These are phyloP conservation scores for Rhypophila decipiens DNA, from an alignment of 495 filamentous ascomycete genomes.

Conservation along the genomic window DNA sequence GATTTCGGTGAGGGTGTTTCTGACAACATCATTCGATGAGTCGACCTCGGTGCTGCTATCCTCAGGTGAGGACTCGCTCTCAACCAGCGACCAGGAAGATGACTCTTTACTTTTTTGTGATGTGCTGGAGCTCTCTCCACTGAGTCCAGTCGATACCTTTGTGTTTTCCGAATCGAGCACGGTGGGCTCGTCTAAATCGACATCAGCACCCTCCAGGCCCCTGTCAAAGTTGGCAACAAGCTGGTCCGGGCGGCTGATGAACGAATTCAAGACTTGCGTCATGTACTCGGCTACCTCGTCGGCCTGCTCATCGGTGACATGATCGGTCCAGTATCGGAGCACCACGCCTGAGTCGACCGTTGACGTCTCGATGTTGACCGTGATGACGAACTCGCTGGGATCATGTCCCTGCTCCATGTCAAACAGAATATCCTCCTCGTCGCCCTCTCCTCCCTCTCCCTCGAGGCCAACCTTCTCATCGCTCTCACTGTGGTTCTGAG, in stretches of 20 bases:
- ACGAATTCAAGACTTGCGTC: slow-evolving; percentile 36
- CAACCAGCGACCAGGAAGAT: background rate
- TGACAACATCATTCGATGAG: background rate
- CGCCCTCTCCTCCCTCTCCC: background rate
- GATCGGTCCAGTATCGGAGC: slow-evolving; percentile 54
- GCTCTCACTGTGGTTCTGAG: slow-evolving; percentile 12
- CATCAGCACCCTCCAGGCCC: too few species aligned
- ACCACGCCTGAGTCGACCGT: slow-evolving; percentile 43
- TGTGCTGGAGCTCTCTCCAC: background rate
- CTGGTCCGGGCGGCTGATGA: slow-evolving; percentile 20
- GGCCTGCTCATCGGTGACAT: slow-evolving; percentile 33
- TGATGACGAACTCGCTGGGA: slow-evolving; percentile 39
- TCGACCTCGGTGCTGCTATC: background rate
- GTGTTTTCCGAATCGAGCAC: background rate
- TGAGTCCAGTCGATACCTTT: background rate
- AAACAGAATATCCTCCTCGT: slow-evolving; percentile 7
- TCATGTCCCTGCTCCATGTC: slow-evolving; percentile 20
- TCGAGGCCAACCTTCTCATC: too few species aligned
- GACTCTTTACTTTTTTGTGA: too few species aligned
- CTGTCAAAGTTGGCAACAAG: slow-evolving; percentile 10
- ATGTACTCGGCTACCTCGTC: slow-evolving; percentile 43
- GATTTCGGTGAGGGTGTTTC: slow-evolving; percentile 12
- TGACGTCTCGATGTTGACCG: slow-evolving; percentile 49
- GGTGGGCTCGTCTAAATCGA: too few species aligned
- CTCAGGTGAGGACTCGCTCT: background rate